Conservation (phyloP, 1,284 basidiomycete genomes). For the Meripilus lineatus region DNA sequence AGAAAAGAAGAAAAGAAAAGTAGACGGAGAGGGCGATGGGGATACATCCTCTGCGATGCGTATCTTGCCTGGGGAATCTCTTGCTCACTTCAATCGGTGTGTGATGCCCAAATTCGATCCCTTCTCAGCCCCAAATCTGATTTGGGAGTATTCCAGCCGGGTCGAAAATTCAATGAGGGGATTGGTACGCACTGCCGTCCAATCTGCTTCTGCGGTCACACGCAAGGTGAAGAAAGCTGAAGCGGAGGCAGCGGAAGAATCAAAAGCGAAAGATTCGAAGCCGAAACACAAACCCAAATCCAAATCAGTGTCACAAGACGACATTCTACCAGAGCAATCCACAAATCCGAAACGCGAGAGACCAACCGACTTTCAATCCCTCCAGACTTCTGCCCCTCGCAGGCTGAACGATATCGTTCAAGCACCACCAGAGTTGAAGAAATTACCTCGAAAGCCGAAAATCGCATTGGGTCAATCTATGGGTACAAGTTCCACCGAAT, state of each 20-base stretch:
- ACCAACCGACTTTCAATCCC: constrained; percentile 50
- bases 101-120: no score
- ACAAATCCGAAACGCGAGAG: constrained; percentile 11
- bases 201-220: constrained; percentile 45
- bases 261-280: constrained; percentile 19
- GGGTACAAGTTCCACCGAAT: constrained; percentile 15
- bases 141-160: constrained; percentile 37
- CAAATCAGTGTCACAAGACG: constrained; percentile 8
- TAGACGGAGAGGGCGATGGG: constrained; percentile 20
- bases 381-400: constrained; percentile 52
- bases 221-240: constrained; percentile 44
- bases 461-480: constrained; percentile 15
- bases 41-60: constrained; percentile 28
- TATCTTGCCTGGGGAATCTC: constrained; percentile 64
- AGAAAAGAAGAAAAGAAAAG: constrained; percentile 33
- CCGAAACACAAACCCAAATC: constrained; percentile 4
- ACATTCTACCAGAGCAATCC: constrained; percentile 10
- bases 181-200: constrained; percentile 54
- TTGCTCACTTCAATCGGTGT: constrained; percentile 70
- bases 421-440: constrained; percentile 53
- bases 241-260: constrained; percentile 17
- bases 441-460: constrained; percentile 36
- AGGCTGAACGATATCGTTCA: constrained; percentile 67
- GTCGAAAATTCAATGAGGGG: constrained; percentile 69
- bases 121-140: constrained; percentile 3